phyloP scores from a whole-genome alignment of 306 rosid genomes.

The Delonix regia region DNA sequence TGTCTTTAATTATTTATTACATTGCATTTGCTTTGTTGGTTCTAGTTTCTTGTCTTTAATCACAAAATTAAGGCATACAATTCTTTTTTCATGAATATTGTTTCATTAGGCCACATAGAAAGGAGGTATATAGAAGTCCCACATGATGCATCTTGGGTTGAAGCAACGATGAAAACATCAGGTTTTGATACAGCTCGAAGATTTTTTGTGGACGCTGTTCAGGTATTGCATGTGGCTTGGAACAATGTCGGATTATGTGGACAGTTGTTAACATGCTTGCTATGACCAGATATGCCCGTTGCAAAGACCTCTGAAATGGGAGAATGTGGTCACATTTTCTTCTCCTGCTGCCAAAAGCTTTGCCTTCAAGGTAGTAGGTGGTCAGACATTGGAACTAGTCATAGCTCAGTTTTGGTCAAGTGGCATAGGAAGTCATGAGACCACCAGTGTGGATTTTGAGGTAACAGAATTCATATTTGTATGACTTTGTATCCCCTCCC shows the following conservation, averaged over 20 bases:
- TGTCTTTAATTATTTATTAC: conserved; percentile 24
- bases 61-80: conserved; percentile 16
- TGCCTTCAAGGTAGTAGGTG: conserved; percentile 81
- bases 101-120: conserved; percentile 81
- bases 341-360: conserved; percentile 82
- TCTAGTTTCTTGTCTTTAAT: conserved; percentile 29
- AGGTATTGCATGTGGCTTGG: conserved; percentile 57
- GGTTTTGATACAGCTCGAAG: conserved; percentile 85
- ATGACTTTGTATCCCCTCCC: conserved; percentile 6
- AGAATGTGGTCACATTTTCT: conserved; percentile 65
- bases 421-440: conserved; percentile 86
- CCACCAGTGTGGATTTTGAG: conserved; percentile 86
- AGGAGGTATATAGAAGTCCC: conserved; percentile 91
- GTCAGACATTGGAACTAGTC: conserved; percentile 90
- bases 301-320: conserved; percentile 90
- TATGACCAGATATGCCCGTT: conserved; percentile 75
- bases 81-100: conserved; percentile 30
- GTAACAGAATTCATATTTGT: conserved; percentile 49
- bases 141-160: conserved; percentile 86
- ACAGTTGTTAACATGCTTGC: conserved; percentile 47
- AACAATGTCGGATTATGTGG: conserved; percentile 23
- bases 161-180: conserved; percentile 80
- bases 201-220: conserved; percentile 86
- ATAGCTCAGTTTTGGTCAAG: conserved; percentile 96
- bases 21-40: conserved; percentile 21